Conservation (phyloP, 2,329 filamentous ascomycete genomes). For the Cucurbitaria berberidis region DNA sequence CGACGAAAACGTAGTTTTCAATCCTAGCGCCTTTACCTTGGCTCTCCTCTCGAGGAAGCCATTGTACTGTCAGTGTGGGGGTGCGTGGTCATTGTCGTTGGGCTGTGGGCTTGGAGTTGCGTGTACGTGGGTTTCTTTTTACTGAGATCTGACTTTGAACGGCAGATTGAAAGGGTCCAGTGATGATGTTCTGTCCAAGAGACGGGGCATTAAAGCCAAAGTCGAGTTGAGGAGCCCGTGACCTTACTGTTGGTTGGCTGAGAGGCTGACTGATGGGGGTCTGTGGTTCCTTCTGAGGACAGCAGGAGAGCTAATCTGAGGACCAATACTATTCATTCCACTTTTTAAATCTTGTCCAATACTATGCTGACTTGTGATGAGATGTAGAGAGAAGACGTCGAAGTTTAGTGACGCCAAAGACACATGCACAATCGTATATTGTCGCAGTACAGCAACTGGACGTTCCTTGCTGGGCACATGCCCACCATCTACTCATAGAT, state of each 20-base stretch:
- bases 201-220: conserved; percentile 44
- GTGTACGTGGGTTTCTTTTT: conserved; percentile 17
- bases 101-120: conserved; percentile 12
- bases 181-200: conserved; percentile 40
- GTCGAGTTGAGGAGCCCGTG: conserved; percentile 39
- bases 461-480: background rate
- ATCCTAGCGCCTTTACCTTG: conserved; percentile 40
- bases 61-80: conserved; percentile 22
- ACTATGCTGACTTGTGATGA: conserved; percentile 3
- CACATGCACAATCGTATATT: background rate
- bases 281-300: conserved; percentile 41
- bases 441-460: background rate
- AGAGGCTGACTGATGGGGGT: conserved; percentile 16
- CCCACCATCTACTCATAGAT: conserved; percentile 44
- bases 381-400: background rate
- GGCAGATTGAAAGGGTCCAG: conserved; percentile 34
- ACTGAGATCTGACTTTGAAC: conserved; percentile 7
- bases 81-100: conserved; percentile 38
- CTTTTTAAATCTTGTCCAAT: background rate
- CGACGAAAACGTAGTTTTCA: conserved; percentile 43
- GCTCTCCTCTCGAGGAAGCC: background rate
- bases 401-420: background rate
- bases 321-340: conserved; percentile 20
- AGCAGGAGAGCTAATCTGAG: conserved; percentile 47
- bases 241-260: conserved; percentile 16